Percentiles rank a stretch among this genome's conserved stretches.
Conservation (phyloP, 495 filamentous ascomycete genomes). For the Viridothelium virens region DNA sequence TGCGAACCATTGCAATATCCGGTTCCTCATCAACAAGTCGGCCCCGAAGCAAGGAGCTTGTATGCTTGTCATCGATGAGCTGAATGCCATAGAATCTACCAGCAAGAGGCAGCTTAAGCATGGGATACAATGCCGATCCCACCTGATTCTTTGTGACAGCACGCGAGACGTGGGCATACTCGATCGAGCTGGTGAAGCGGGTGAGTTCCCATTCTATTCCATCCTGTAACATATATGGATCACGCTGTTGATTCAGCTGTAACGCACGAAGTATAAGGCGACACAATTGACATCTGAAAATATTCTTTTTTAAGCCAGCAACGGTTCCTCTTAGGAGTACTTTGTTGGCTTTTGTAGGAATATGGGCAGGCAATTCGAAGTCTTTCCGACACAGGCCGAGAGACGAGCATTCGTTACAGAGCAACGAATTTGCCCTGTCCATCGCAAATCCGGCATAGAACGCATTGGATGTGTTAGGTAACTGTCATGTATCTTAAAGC, state of each 20-base stretch:
- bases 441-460: not conserved
- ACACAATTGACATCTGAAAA: not conserved
- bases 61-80: slow-evolving; percentile 4
- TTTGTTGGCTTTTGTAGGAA: not conserved
- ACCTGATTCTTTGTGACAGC: not conserved
- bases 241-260: slow-evolving; percentile 1
- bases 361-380: not conserved
- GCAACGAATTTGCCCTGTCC: not conserved
- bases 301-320: not conserved
- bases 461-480: too few species aligned
- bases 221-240: not conserved
- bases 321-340: not conserved
- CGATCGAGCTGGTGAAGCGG: not conserved
- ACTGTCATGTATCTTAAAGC: too few species aligned
- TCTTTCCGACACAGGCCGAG: not conserved
- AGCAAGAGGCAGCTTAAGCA: not conserved
- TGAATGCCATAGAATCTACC: slow-evolving; percentile 3
- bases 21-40: not conserved
- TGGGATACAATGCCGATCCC: slow-evolving; percentile 6
- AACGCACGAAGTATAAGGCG: not conserved
- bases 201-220: not conserved
- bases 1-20: not conserved
- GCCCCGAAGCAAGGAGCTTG: not conserved
- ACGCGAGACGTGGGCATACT: slow-evolving; percentile 1
- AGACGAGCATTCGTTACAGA: not conserved